Percentiles rank a stretch among this genome's conserved stretches.
Evolutionary conservation across 192 early-diverging fungal species (phyloP).

Genomic region (Chytriomyces sp.): DNA sequence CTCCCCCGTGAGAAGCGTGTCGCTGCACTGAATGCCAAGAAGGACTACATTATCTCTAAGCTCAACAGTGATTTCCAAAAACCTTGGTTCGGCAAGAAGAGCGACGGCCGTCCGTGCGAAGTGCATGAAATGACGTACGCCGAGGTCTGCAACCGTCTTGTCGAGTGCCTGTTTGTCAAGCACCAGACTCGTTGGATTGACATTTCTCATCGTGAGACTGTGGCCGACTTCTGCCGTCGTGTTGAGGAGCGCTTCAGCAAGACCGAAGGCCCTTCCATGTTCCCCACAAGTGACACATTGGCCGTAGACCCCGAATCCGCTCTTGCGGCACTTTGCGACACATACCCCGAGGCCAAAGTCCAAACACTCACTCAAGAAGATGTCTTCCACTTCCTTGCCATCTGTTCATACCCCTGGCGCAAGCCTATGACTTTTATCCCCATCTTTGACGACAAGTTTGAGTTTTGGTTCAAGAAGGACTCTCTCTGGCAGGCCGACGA

Average conservation of each 20-base stretch:
- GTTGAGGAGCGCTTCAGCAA: slow-evolving; percentile 86
- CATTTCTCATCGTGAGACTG: slow-evolving; percentile 63
- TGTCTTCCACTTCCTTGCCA: slow-evolving; percentile 77
- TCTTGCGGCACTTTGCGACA: slow-evolving; percentile 66
- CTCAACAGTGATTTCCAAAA: slow-evolving; percentile 91
- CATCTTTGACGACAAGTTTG: slow-evolving; percentile 84
- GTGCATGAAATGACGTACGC: slow-evolving; percentile 93
- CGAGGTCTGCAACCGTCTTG: slow-evolving; percentile 79
- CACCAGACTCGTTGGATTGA: slow-evolving; percentile 82
- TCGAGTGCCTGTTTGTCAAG: slow-evolving; percentile 77
- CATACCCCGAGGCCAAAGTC: slow-evolving; percentile 65
- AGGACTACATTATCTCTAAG: slow-evolving; percentile 83
- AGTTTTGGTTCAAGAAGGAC: slow-evolving; percentile 88
- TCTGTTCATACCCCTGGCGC: slow-evolving; percentile 73
- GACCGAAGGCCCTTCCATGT: slow-evolving; percentile 54
- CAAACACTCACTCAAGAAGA: slow-evolving; percentile 85
- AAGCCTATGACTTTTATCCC: slow-evolving; percentile 92
- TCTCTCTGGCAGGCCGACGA: slow-evolving; percentile 89
- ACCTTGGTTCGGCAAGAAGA: slow-evolving; percentile 92
- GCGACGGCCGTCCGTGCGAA: slow-evolving; percentile 66
- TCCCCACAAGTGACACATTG: slow-evolving; percentile 66
- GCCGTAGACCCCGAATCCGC: slow-evolving; percentile 65
- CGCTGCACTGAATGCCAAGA: slow-evolving; percentile 71
- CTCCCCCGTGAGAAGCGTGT: slow-evolving; percentile 83
- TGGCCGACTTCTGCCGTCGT: slow-evolving; percentile 80